phyloP scores from a whole-genome alignment of 139 green algal species.

The Picochlorum sp. region DNA sequence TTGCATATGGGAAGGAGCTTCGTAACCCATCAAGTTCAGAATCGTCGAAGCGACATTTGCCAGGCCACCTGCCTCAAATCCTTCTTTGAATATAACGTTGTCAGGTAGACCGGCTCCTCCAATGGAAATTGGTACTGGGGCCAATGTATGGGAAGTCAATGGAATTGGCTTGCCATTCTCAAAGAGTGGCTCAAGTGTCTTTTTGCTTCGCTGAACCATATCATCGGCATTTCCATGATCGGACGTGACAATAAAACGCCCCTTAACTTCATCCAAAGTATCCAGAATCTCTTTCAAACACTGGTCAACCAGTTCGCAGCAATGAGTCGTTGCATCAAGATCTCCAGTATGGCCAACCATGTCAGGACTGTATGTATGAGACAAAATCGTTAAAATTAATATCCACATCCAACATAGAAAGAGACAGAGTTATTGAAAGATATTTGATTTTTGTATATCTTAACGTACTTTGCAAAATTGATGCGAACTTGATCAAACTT shows the following conservation, averaged over 20 bases:
- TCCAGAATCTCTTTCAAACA: slow-evolving; percentile 70
- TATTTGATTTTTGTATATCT: too few species aligned
- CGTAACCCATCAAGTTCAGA: slow-evolving; percentile 85
- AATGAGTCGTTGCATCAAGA: slow-evolving; percentile 44
- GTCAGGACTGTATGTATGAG: slow-evolving; percentile 36
- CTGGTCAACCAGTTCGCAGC: slow-evolving; percentile 59
- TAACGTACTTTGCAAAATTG: slow-evolving; percentile 81
- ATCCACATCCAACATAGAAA: slow-evolving; percentile 11
- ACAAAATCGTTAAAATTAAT: not conserved
- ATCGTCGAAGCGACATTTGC: slow-evolving; percentile 88
- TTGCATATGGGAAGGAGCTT: slow-evolving; percentile 63
- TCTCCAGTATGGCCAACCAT: slow-evolving; percentile 85
- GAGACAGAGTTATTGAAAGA: slow-evolving; percentile 14
- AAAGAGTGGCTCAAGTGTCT: slow-evolving; percentile 46
- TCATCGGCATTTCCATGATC: slow-evolving; percentile 96
- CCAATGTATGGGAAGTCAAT: slow-evolving; percentile 90
- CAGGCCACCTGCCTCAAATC: slow-evolving; percentile 73
- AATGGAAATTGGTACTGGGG: slow-evolving; percentile 80
- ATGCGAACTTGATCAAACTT: slow-evolving; percentile 62
- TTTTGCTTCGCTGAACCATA: slow-evolving; percentile 90
- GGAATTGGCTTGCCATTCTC: slow-evolving; percentile 57
- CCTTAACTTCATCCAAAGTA: slow-evolving; percentile 25
- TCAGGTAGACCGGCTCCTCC: slow-evolving; percentile 75
- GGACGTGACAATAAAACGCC: slow-evolving; percentile 72
- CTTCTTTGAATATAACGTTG: slow-evolving; percentile 50